Conservation (phyloP, 192 early-diverging fungal genomes). For the Tieghemiomyces parasiticus region DNA sequence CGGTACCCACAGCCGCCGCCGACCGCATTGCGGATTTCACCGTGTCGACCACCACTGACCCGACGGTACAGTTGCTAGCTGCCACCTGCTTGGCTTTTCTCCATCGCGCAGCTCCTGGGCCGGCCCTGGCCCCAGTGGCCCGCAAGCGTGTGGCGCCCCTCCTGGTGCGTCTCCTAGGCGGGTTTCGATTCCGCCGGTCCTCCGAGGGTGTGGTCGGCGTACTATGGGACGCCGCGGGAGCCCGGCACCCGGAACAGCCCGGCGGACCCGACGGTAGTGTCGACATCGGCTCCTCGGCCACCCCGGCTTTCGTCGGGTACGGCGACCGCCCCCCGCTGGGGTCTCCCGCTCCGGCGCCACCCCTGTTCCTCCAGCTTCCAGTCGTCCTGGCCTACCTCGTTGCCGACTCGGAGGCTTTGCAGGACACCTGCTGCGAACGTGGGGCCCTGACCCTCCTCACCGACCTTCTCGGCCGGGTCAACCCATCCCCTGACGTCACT, state of each 20-base stretch:
- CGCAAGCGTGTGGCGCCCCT: background rate
- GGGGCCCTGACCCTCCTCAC: background rate
- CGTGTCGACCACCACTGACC: background rate
- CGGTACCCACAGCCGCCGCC: background rate
- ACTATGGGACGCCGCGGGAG: background rate
- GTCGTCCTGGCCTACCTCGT: constrained; percentile 6
- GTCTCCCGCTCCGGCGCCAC: background rate
- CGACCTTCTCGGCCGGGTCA: background rate
- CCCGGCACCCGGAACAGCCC: background rate
- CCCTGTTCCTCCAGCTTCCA: constrained; percentile 1
- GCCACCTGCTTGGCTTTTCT: constrained; percentile 4
- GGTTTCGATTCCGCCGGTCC: constrained; percentile 1
- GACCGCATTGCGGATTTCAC: background rate
- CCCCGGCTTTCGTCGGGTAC: background rate
- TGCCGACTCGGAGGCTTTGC: constrained; percentile 1
- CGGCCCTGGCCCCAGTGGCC: background rate
- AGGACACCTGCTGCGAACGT: constrained; percentile 2
- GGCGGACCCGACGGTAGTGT: background rate
- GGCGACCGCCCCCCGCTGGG: background rate
- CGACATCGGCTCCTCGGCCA: background rate
- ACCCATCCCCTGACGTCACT: background rate
- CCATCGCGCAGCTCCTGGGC: background rate
- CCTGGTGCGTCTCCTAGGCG: constrained; percentile 3
- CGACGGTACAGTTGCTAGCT: background rate
- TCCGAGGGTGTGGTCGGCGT: constrained; percentile 1